phyloP scores from a whole-genome alignment of 805 yeast species.

The Kuraishia capsulata region DNA sequence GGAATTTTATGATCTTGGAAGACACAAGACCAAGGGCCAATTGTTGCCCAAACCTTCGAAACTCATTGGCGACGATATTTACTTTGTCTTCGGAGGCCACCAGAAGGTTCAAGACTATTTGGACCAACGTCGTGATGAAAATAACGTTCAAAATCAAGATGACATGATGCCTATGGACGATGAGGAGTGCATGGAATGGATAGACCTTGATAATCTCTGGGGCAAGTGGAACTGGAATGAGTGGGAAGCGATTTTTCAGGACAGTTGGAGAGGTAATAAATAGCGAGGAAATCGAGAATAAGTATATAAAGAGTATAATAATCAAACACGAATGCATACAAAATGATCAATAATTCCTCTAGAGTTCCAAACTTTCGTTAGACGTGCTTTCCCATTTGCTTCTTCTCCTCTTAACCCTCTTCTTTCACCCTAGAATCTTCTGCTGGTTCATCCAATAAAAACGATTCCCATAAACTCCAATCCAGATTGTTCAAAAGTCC shows the following conservation, averaged over 20 bases:
- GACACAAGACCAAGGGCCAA: background rate
- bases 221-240: background rate
- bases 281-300: too few relatives aligned
- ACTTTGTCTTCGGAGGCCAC: constrained; percentile 2
- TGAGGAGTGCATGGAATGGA: background rate
- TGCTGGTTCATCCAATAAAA: background rate
- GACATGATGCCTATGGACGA: too few relatives aligned
- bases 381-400: too few relatives aligned
- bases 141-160: background rate
- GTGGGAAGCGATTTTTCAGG: background rate
- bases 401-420: too few relatives aligned
- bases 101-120: background rate
- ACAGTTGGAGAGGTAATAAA: background rate
- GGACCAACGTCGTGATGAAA: background rate
- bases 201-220: background rate
- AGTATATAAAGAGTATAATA: too few relatives aligned
- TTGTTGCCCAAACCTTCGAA: constrained; percentile 1
- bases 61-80: constrained; percentile 1
- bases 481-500: background rate
- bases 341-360: too few relatives aligned
- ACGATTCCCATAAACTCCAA: background rate
- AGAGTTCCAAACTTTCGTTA: too few relatives aligned
- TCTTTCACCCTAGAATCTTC: too few relatives aligned
- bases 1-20: background rate
- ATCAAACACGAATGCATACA: too few relatives aligned